Percentiles rank a stretch among this genome's conserved stretches.
phyloP scores from a whole-genome alignment of 257 asterid species.

The Ilex asprella region DNA sequence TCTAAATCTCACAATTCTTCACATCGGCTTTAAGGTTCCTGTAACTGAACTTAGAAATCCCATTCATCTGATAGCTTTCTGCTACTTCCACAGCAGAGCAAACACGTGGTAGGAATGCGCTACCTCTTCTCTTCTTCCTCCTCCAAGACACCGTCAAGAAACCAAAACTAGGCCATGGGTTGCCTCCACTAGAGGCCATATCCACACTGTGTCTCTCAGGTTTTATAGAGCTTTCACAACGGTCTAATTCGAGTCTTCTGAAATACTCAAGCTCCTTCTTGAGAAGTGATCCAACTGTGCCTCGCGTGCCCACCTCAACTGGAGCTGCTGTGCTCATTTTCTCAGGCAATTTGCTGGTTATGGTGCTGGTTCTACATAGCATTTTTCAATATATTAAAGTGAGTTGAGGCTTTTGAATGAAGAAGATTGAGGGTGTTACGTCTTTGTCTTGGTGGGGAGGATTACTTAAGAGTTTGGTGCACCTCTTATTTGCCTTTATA shows the following conservation, averaged over 20 bases:
- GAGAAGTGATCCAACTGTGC: background rate
- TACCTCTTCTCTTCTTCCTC: background rate
- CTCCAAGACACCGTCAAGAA: background rate
- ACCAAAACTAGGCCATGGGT: background rate
- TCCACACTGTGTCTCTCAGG: background rate
- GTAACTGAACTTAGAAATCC: background rate
- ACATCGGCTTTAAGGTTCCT: background rate
- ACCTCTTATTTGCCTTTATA: background rate
- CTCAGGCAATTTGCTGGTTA: background rate
- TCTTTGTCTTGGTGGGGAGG: background rate
- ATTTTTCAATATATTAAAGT: background rate
- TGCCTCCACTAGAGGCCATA: background rate
- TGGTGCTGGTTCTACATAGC: background rate
- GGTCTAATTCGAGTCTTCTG: background rate
- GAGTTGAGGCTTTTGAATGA: background rate
- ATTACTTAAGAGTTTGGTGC: background rate
- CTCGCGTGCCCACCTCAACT: background rate
- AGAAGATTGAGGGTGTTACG: too few relatives aligned
- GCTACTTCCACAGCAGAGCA: background rate
- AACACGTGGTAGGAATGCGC: background rate
- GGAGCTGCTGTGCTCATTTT: background rate
- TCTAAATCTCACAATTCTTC: slow-evolving; percentile 1
- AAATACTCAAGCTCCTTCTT: background rate
- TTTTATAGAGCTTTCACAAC: background rate
- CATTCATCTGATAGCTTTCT: background rate